phyloP scores from a whole-genome alignment of 306 rosid species.

The Lupinus albus region DNA sequence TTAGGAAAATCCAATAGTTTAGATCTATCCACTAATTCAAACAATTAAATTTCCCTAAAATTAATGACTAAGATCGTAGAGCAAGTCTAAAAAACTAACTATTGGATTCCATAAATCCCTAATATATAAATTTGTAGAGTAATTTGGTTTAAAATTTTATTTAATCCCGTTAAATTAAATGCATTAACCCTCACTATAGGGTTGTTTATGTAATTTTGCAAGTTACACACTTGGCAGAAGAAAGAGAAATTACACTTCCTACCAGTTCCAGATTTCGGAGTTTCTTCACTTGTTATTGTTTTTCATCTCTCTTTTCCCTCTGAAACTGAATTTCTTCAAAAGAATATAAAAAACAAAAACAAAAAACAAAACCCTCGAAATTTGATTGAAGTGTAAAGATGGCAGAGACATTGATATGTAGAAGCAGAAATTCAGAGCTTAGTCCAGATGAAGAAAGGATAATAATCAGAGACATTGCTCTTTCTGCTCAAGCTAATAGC shows the following conservation, averaged over 20 bases:
- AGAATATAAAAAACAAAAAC: neutral
- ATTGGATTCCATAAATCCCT: too few species aligned
- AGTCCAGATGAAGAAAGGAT: constrained; percentile 90
- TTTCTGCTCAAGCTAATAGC: constrained; percentile 71
- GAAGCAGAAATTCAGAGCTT: constrained; percentile 58
- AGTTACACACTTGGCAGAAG: neutral
- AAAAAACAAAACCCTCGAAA: neutral
- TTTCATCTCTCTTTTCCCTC: neutral
- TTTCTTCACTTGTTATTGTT: neutral
- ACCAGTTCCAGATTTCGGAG: constrained; percentile 20
- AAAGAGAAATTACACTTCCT: neutral
- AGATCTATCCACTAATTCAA: too few species aligned
- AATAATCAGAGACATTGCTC: constrained; percentile 87
- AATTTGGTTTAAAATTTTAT: too few species aligned
- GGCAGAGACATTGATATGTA: constrained; percentile 73
- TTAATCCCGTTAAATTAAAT: neutral
- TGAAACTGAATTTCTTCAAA: constrained; percentile 17
- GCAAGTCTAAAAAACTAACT: too few species aligned
- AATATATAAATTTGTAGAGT: too few species aligned
- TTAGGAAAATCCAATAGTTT: too few species aligned
- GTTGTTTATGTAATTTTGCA: neutral
- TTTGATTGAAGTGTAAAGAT: constrained; percentile 38
- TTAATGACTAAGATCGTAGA: too few species aligned
- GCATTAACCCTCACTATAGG: too few species aligned
- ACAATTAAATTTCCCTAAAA: too few species aligned